Evolutionary conservation across 2,329 filamentous ascomycete species (phyloP).

Genomic region (Furcasterigmium furcatum): DNA sequence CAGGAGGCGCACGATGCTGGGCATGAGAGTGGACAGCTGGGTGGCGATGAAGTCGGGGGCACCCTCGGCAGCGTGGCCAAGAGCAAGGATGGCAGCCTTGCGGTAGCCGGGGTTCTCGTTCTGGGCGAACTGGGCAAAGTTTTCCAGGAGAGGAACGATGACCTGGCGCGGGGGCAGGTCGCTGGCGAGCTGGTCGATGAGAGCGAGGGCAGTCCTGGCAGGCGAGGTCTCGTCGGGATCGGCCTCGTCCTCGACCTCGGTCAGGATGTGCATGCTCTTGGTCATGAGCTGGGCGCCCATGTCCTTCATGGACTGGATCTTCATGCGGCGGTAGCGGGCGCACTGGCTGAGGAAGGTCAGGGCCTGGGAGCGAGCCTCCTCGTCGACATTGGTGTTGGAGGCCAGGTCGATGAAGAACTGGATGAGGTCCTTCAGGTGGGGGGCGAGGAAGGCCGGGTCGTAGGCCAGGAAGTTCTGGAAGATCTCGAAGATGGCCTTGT

Average conservation of each 20-base stretch:
- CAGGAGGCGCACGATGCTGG: conserved; percentile 77
- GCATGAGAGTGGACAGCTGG: conserved; percentile 82
- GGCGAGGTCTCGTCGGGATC: conserved; percentile 74
- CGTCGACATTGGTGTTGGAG: conserved; percentile 71
- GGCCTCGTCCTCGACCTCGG: conserved; percentile 82
- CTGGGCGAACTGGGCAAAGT: conserved; percentile 77
- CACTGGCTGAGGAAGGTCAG: conserved; percentile 92
- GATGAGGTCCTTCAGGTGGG: conserved; percentile 85
- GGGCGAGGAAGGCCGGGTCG: conserved; percentile 77
- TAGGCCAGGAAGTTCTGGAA: conserved; percentile 94
- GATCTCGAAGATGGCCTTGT: conserved; percentile 89
- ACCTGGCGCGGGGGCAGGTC: conserved; percentile 92
- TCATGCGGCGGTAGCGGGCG: conserved; percentile 89
- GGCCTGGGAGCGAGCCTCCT: conserved; percentile 85
- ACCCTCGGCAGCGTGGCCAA: conserved; percentile 93
- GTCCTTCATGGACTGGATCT: conserved; percentile 83
- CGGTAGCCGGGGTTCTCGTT: conserved; percentile 74
- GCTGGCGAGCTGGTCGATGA: conserved; percentile 85
- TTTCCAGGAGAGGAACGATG: conserved; percentile 85
- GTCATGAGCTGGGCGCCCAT: conserved; percentile 84
- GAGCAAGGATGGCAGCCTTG: conserved; percentile 84
- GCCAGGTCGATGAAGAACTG: conserved; percentile 92
- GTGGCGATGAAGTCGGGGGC: conserved; percentile 96
- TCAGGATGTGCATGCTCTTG: conserved; percentile 84
- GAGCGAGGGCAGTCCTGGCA: conserved; percentile 76